Evolutionary conservation across 495 filamentous ascomycete genomes (phyloP), one percentile per base, ranked within the genome.

Genomic region (Aspergillus biplanus): DNA sequence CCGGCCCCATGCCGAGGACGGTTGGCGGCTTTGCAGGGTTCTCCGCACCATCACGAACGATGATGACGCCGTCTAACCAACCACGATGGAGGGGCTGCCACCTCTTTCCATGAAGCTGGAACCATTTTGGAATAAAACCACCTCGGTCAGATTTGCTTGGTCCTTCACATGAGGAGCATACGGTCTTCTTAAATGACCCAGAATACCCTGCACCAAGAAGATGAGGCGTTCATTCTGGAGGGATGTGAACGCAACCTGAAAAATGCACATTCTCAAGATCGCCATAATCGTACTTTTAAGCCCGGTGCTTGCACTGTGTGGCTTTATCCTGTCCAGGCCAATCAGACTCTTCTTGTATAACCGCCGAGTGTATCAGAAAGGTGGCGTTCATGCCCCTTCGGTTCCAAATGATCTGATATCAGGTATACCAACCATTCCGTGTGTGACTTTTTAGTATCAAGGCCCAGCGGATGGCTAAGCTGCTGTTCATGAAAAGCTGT

Each of bases 361-460:
- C 58, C 39, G 39, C 33, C 48, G 59, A 48, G 32, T 61, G 15
- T 61, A 55, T 34, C 27, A 16, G 39, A 55, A 61, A 47, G 50
- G 52, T 32, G 60, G 52, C 16, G 33, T 55, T 12, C 27, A 50
- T 50, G 52, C 32, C n/a, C 60, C 44, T 33, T 50, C 42, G 35
- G 33, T 39, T 32, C 52, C 52, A 33, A 62, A 46, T 18, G 60
- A 62, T 56, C 42, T 62, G 18, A 56, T 62, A 16, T 56, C 42
- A 56, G 52, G 52, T 56, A 62, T 52, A 32, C 56, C 18, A 54
- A 57, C 32, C 16, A 32, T 15, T 39, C 21, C 21, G 6, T 7
- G 33, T 33, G 15, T 44, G 12, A 7, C 47, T 54, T 35, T 27
- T 8, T 50, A 21, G 39, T 50, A 31, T 7, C 16, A 27, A 50